A percentile compares a stretch with the other conserved stretches of the same genome.
phyloP scores from a whole-genome alignment of 345 rosid species.

The Aurinia saxatilis region DNA sequence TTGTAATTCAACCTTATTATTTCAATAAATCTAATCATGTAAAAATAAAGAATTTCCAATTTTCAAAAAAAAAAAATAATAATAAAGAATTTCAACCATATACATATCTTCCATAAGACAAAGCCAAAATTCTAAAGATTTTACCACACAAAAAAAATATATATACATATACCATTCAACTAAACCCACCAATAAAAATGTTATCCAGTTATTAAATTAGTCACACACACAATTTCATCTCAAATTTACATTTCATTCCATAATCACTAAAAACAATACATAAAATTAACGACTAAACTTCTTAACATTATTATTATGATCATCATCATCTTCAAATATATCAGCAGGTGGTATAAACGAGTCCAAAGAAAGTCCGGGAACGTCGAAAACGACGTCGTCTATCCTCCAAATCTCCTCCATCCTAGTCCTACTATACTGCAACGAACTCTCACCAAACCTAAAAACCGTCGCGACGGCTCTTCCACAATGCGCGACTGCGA shows the following conservation, averaged over 20 bases:
- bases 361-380: constrained; percentile 76
- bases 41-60: too few species aligned
- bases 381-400: constrained; percentile 88
- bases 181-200: constrained; percentile 18
- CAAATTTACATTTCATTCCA: too few species aligned
- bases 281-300: too few species aligned
- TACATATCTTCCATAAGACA: too few species aligned
- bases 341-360: constrained; percentile 96
- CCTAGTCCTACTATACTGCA: constrained; percentile 67
- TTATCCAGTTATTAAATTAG: constrained; percentile 4
- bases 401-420: constrained; percentile 94
- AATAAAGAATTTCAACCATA: too few species aligned
- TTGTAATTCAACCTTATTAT: too few species aligned
- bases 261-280: too few species aligned
- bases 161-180: constrained; percentile 20
- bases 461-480: constrained; percentile 86
- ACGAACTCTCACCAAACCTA: constrained; percentile 65
- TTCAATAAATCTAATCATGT: too few species aligned
- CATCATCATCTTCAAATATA: constrained; percentile 45
- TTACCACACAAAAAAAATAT: neutral
- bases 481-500: constrained; percentile 71
- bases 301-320: neutral
- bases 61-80: too few species aligned
- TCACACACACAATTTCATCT: neutral
- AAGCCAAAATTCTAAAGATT: too few species aligned